phyloP scores from a whole-genome alignment of 2,329 filamentous ascomycete species.

The Fusarium tjaetaba region DNA sequence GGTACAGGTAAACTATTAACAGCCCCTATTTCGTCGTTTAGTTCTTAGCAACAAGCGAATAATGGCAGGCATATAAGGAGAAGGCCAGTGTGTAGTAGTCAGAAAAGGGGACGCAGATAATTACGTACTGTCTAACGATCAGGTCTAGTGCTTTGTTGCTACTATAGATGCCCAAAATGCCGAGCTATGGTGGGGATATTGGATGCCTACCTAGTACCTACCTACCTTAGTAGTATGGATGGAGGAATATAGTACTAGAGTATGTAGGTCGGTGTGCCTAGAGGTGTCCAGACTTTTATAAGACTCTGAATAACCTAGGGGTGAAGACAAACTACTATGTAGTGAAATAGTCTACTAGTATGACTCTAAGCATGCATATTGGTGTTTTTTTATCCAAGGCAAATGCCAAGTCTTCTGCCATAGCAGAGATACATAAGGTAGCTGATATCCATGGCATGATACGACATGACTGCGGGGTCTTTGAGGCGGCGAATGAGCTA shows the following conservation, averaged over 20 bases:
- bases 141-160: neutral
- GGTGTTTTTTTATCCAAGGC: neutral
- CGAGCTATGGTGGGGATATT: slow-evolving; percentile 18
- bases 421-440: neutral
- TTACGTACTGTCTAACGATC: neutral
- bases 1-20: slow-evolving; percentile 3
- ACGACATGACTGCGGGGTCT: slow-evolving; percentile 28
- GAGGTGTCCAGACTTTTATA: neutral
- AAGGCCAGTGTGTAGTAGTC: neutral
- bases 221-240: no score
- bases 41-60: neutral
- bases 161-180: neutral
- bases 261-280: neutral
- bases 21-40: slow-evolving; percentile 11
- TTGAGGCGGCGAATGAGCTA: slow-evolving; percentile 13
- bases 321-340: neutral
- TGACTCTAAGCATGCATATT: neutral
- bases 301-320: neutral
- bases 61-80: neutral
- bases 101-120: neutral
- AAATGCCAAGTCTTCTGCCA: neutral
- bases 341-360: neutral
- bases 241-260: neutral
- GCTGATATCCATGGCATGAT: slow-evolving; percentile 4
- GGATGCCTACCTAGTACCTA: neutral